Base-by-base conservation (phyloP, 352 stramenopile species). In the Globisporangium recalcitrans region DNA sequence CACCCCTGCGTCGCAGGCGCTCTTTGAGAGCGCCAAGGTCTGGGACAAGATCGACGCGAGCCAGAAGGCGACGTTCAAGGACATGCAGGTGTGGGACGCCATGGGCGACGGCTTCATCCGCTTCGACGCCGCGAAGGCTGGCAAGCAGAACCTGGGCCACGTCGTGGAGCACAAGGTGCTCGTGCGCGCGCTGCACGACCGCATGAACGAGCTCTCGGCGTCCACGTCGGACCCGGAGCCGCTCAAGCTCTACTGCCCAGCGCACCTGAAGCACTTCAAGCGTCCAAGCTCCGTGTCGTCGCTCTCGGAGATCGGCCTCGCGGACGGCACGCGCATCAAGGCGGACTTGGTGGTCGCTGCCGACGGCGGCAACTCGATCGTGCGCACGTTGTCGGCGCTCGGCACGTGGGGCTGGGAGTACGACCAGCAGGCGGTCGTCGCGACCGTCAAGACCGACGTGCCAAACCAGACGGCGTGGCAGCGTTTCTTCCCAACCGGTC, bases 381-480 rank as follows among this genome's bases (percentile, higher is more conserved):
- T 94, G 51, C 87, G 89, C 52, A 85, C 80, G 65, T 73, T 97
- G 42, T 86, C 87, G 58, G 87, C 84, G 8, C 75, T 98, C 19
- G 80, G 82, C 60, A 95, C 86, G 4, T 98, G 86, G 83, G 91
- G 89, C 49, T 97, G 88, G 89, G 83, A 93, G 63, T 98, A 98
- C 71, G 89, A 95, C 68, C 91, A 98, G 64, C 78, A 95, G 55
- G 91, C 89, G 0, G 80, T 97, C 21, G 91, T 98, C n/a, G 84
- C 85, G 4, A 97, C 88, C 11, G 85, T 97, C 62, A 94, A 92
- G 77, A 95, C 82, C 3, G 83, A 90, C 62, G 58, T 70, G n/a
- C 66, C 77, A 24, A 90, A 89, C 65, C 70, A 82, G 55, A 97
- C 88, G 38, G 91, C 91, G 29, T 98, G 86, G 82, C 91, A 98